Evolutionary conservation across 148 eudicot genomes (phyloP), one percentile per base, ranked within the genome.

Genomic region (Selenicereus undatus): DNA sequence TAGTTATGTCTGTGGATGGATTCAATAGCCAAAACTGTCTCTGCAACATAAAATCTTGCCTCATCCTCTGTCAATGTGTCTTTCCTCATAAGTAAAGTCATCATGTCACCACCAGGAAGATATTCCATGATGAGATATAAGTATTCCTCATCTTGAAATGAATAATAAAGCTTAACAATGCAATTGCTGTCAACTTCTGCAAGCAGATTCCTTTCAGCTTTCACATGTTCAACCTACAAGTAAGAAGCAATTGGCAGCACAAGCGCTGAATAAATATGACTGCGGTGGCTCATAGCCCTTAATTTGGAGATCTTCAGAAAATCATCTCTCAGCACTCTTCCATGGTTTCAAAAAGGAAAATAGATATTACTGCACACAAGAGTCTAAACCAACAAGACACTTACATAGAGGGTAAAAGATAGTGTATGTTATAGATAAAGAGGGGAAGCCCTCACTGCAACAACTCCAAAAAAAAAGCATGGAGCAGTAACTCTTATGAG

Each of bases 141-240:
- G 83, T 82, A 93, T 77, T 95, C 98, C 5, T 90, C 94, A 89
- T 95, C 98, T 88, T 95, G 98, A 83, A 95, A 95, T 81, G 98
- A 95, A 85, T 89, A 95, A 88, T 95, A 95, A 35, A 95, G 90
- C 89, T 95, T 95, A 52, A 95, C 98, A 69, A 95, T 95, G 85
- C 98, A 95, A 81, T 90, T 93, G 87, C 97, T 95, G 85, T 95
- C 98, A 86, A 95, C 98, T 93, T 93, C 97, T 39, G 98, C 98
- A 80, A 95, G 95, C 82, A 95, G 87, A 88, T 95, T 93, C 88
- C 98, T 91, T 87, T 95, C 98, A 77, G 98, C 98, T 87, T 91
- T 93, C 82, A 93, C 97, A 83, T 95, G 98, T 82, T 95, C 98
- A 81, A 93, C 98, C 98, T 94, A 84, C 80, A 82, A 79, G 50